Percentiles rank a stretch among this genome's conserved stretches.
These are phyloP conservation scores for Talaromyces stipitatus DNA, from an alignment of 495 filamentous ascomycete species.

Conservation along the genomic window DNA sequence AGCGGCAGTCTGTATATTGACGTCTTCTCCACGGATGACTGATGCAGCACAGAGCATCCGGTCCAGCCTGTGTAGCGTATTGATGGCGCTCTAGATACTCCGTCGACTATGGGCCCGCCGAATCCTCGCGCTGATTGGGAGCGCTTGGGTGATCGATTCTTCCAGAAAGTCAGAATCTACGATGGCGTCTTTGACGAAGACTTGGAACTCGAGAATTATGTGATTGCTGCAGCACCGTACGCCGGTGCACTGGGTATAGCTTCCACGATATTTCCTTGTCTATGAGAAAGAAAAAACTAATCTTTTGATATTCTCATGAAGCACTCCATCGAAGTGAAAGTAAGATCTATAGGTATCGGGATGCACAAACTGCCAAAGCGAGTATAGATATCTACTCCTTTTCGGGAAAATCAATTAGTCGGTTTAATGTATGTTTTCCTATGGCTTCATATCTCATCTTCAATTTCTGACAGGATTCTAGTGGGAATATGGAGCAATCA, in stretches of 20 bases:
- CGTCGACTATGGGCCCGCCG: constrained; percentile 28
- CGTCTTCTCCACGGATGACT: background rate
- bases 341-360: constrained; percentile 70
- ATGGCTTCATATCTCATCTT: background rate
- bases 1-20: background rate
- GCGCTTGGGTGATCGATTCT: constrained; percentile 82
- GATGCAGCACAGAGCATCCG: no score
- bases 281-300: constrained; percentile 1
- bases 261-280: constrained; percentile 11
- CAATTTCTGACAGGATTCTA: constrained; percentile 26
- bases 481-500: constrained; percentile 89
- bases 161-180: constrained; percentile 88
- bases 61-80: background rate
- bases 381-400: constrained; percentile 93
- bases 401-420: constrained; percentile 74
- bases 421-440: constrained; percentile 50
- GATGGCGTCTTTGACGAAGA: constrained; percentile 86
- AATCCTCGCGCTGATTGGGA: constrained; percentile 89
- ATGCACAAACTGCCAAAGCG: constrained; percentile 63
- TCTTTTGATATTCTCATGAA: constrained; percentile 21
- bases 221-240: constrained; percentile 88
- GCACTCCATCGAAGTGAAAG: constrained; percentile 84
- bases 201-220: constrained; percentile 89
- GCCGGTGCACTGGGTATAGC: constrained; percentile 81
- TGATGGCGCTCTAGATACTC: background rate